A percentile compares a stretch with the other conserved stretches of the same genome.
phyloP scores from a whole-genome alignment of 345 rosid genomes.

The Syzygium jambos region DNA sequence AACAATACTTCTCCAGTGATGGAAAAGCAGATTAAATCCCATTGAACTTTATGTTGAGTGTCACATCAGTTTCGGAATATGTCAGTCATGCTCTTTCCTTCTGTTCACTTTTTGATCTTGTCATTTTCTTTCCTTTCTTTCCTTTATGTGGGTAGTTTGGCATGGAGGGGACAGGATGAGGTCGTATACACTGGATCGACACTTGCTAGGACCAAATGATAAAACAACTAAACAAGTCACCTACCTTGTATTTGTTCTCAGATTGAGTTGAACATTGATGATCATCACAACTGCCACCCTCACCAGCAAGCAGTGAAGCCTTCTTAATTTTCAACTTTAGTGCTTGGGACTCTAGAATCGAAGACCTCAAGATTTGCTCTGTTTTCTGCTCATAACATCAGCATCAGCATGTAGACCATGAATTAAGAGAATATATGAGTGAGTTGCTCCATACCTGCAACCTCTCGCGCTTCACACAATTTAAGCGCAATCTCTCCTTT shows the following conservation, averaged over 20 bases:
- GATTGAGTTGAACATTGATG: conserved; percentile 14
- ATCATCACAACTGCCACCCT: conserved; percentile 5
- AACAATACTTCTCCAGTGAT: background rate
- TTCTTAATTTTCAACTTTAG: conserved; percentile 30
- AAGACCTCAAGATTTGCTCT: conserved; percentile 26
- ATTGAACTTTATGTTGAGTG: background rate
- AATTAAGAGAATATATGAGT: background rate
- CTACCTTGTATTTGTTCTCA: conserved; percentile 38
- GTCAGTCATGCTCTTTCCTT: background rate
- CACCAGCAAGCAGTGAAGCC: conserved; percentile 16
- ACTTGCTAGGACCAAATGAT: background rate
- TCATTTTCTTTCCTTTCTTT: background rate
- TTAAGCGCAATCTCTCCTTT: conserved; percentile 60
- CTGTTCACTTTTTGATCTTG: background rate
- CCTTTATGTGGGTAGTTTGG: background rate
- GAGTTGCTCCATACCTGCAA: conserved; percentile 39
- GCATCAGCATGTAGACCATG: background rate
- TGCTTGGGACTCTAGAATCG: conserved; percentile 38
- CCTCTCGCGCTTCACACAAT: conserved; percentile 37
- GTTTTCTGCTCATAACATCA: conserved; percentile 41
- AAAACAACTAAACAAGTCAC: background rate
- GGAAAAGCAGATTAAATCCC: background rate
- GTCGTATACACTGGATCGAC: background rate
- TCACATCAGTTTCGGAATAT: background rate
- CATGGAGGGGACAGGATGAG: background rate